Evolutionary conservation across 2,329 filamentous ascomycete genomes (phyloP).

Genomic region (Akanthomyces muscarius): DNA sequence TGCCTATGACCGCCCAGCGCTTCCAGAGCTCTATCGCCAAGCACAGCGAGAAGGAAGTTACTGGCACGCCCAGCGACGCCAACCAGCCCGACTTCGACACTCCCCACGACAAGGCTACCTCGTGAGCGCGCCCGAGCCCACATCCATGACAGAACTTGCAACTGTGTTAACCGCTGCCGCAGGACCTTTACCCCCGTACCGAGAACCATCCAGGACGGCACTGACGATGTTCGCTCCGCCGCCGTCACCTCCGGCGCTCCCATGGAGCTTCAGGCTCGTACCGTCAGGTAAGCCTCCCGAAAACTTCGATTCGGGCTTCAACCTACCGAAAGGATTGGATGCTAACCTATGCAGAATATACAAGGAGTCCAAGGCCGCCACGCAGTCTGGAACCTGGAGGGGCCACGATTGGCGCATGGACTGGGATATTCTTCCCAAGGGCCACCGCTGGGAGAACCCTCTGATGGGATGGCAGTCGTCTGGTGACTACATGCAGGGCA

Average conservation of each 20-base stretch:
- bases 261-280: constrained; percentile 86
- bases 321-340: not conserved
- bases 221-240: constrained; percentile 75
- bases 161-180: constrained; percentile 19
- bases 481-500: constrained; percentile 91
- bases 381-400: constrained; percentile 88
- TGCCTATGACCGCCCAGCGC: constrained; percentile 46
- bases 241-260: constrained; percentile 89
- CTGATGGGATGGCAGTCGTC: constrained; percentile 99
- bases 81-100: constrained; percentile 80
- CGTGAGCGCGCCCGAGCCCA: constrained; percentile 49
- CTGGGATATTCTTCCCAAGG: constrained; percentile 90
- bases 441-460: constrained; percentile 96
- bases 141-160: not conserved
- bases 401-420: constrained; percentile 92
- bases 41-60: constrained; percentile 28
- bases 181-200: constrained; percentile 91
- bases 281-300: constrained; percentile 67
- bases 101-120: constrained; percentile 81
- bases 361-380: constrained; percentile 87
- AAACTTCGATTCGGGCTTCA: not conserved
- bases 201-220: constrained; percentile 84
- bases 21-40: constrained; percentile 49
- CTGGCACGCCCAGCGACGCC: constrained; percentile 32
- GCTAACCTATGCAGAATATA: constrained; percentile 65